Conservation (phyloP, 2,329 filamentous ascomycete species). For the Fusarium chlamydosporum region DNA sequence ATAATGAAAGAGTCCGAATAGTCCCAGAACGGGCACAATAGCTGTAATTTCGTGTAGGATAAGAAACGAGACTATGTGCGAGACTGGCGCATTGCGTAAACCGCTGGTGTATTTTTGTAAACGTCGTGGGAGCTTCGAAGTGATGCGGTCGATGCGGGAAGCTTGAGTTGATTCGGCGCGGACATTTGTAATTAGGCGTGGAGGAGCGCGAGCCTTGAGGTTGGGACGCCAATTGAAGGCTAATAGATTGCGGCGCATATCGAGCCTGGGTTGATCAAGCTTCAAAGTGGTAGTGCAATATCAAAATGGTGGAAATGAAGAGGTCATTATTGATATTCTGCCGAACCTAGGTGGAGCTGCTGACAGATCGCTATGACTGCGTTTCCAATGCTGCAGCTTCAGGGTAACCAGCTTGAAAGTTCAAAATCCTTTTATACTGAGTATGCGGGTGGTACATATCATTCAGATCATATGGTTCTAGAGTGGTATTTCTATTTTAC, state of each 20-base stretch:
- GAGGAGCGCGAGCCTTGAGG: conserved; percentile 28
- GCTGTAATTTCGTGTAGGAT: conserved; percentile 94
- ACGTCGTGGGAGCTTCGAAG: conserved; percentile 72
- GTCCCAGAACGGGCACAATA: conserved; percentile 80
- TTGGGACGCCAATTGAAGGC: conserved; percentile 44
- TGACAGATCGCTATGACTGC: conserved; percentile 13
- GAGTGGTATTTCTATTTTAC: too few relatives aligned
- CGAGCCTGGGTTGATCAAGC: not conserved
- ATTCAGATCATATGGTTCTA: not conserved
- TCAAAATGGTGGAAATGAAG: not conserved
- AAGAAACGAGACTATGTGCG: conserved; percentile 88
- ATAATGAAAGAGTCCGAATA: conserved; percentile 86
- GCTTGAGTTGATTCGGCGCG: conserved; percentile 52
- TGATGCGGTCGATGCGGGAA: conserved; percentile 62
- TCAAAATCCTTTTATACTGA: not conserved
- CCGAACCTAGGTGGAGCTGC: conserved; percentile 31
- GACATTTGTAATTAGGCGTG: conserved; percentile 18
- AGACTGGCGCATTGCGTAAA: conserved; percentile 81
- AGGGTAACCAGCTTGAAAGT: conserved; percentile 26
- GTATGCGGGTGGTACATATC: not conserved
- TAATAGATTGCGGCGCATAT: conserved; percentile 49
- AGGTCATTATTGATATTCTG: conserved; percentile 12
- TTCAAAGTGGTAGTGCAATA: not conserved
- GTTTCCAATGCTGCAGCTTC: conserved; percentile 3
- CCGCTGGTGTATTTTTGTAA: conserved; percentile 78